A percentile compares a stretch with the other conserved stretches of the same genome.
Evolutionary conservation across 2,329 filamentous ascomycete genomes (phyloP).

Genomic region (Ophiostoma montium): DNA sequence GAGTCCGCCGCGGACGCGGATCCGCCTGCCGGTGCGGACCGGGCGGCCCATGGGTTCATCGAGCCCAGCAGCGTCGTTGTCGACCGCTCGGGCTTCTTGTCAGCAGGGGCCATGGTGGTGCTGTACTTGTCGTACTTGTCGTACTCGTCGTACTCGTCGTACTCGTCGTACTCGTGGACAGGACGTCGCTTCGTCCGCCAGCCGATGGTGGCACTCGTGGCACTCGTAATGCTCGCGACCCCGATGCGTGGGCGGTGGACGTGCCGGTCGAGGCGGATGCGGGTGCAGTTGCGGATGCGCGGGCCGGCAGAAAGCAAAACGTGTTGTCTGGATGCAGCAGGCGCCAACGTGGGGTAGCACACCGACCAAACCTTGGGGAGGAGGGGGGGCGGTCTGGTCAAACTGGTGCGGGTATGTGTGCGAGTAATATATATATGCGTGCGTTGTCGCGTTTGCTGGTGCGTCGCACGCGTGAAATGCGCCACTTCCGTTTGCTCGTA

Average conservation of each 20-base stretch:
- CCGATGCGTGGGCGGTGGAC: no score
- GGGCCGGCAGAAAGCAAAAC: constrained; percentile 3
- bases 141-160: no score
- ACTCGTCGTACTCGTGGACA: no score
- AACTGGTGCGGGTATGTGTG: background rate
- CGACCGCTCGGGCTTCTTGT: constrained; percentile 38
- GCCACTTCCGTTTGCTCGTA: no score
- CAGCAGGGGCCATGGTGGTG: constrained; percentile 23
- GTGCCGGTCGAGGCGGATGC: no score
- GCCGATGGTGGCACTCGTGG: background rate
- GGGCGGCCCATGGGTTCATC: constrained; percentile 42
- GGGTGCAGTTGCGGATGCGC: no score
- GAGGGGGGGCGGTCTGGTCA: constrained; percentile 3
- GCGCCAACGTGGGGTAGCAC: constrained; percentile 8
- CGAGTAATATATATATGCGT: no score
- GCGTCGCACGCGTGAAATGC: background rate
- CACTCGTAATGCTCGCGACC: no score
- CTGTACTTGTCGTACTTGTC: no score
- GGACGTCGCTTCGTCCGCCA: constrained; percentile 2
- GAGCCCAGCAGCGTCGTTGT: constrained; percentile 44
- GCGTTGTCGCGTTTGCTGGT: no score
- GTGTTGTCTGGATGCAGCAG: background rate
- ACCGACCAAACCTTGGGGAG: background rate
- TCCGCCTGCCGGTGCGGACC: background rate
- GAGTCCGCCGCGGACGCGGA: background rate